A percentile compares a stretch with the other conserved stretches of the same genome.
Conservation (phyloP, 208 protist species). For the Trichomonas gallinae region DNA sequence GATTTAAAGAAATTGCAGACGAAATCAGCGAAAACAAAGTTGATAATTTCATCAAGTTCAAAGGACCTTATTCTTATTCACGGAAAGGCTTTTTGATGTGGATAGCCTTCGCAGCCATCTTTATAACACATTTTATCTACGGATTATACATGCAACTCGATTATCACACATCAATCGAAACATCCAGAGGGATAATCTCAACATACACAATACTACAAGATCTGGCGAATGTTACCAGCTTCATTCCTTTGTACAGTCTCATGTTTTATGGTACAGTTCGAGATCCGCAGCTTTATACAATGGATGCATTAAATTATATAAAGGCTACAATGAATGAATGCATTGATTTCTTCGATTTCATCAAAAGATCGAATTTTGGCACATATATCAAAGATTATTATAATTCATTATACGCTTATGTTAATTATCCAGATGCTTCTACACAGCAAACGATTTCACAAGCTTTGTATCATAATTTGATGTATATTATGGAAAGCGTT, state of each 20-base stretch:
- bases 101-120: not conserved
- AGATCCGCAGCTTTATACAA: not conserved
- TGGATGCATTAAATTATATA: not conserved
- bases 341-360: not conserved
- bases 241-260: not conserved
- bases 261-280: not conserved
- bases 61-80: not conserved
- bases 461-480: not conserved
- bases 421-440: too few relatives aligned
- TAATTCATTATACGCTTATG: not conserved
- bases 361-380: not conserved
- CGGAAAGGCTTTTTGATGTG: not conserved
- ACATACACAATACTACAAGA: not conserved
- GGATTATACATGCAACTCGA: not conserved
- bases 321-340: not conserved
- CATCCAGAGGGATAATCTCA: not conserved
- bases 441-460: not conserved
- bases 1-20: not conserved
- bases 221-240: not conserved
- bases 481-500: not conserved
- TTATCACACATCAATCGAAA: not conserved
- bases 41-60: not conserved
- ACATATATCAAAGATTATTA: not conserved
- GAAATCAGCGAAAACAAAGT: not conserved
- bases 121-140: not conserved